Conservation (phyloP, 257 asterid species). For the Oldenlandia corymbosa region DNA sequence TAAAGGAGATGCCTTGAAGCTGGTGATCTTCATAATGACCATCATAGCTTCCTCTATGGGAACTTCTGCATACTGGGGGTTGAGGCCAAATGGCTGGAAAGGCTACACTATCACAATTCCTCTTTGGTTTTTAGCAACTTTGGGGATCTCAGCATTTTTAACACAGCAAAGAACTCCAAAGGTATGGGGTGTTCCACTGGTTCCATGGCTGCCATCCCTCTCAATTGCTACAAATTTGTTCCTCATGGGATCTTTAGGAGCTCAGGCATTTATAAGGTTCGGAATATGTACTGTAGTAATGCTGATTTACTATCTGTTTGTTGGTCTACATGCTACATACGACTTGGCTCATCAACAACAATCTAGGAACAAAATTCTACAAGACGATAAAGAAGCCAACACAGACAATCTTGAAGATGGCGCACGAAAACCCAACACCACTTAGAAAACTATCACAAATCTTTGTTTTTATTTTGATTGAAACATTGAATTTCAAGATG, state of each 20-base stretch:
- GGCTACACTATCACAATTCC: slow-evolving; percentile 22
- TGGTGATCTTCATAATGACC: slow-evolving; percentile 21
- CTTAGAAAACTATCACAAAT: too few species aligned
- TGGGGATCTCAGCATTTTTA: slow-evolving; percentile 20
- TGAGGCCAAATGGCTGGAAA: slow-evolving; percentile 23
- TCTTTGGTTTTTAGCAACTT: slow-evolving; percentile 27
- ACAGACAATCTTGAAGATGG: slow-evolving; percentile 15
- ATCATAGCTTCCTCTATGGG: slow-evolving; percentile 28
- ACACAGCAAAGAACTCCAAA: slow-evolving; percentile 27
- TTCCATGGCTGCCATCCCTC: slow-evolving; percentile 40
- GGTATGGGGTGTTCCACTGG: slow-evolving; percentile 32
- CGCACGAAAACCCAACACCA: slow-evolving; percentile 3
- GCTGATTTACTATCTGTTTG: slow-evolving; percentile 29
- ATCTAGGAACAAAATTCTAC: slow-evolving; percentile 5
- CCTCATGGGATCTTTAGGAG: slow-evolving; percentile 32
- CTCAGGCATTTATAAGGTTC: slow-evolving; percentile 28
- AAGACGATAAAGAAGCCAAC: slow-evolving; percentile 12
- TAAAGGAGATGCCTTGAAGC: slow-evolving; percentile 15
- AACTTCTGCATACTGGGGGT: slow-evolving; percentile 25
- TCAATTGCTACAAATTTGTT: slow-evolving; percentile 32
- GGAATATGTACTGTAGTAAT: slow-evolving; percentile 26
- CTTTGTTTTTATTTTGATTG: too few species aligned
- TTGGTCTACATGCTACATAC: slow-evolving; percentile 34
- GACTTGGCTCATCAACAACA: slow-evolving; percentile 27
- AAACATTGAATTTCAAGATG: too few species aligned